Evolutionary conservation across 306 rosid genomes (phyloP).

Genomic region (Vigna unguiculata): DNA sequence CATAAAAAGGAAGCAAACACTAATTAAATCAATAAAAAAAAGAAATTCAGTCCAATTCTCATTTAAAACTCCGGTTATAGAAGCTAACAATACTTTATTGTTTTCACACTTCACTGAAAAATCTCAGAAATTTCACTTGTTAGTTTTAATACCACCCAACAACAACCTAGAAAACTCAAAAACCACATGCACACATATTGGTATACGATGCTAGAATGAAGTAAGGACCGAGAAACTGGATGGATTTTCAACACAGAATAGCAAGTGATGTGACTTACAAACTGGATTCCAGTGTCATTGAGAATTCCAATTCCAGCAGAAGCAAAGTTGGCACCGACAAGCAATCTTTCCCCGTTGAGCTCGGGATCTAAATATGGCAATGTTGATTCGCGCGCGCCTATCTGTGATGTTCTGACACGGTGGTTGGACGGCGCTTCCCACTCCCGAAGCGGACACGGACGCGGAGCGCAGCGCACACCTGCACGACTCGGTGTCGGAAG

Average conservation of each 20-base stretch:
- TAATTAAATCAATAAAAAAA: neutral
- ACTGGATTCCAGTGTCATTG: no score
- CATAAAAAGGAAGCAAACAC: no score
- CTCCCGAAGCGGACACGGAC: no score
- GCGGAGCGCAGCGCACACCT: no score
- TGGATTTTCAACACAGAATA: no score
- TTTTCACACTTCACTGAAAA: neutral
- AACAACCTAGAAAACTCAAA: neutral
- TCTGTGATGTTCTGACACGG: no score
- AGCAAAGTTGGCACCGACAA: conserved; percentile 92
- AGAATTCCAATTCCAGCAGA: conserved; percentile 94
- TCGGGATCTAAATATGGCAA: conserved; percentile 77
- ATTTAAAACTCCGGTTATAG: no score
- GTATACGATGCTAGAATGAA: conserved; percentile 16
- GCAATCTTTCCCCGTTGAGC: conserved; percentile 62
- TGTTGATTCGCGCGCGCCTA: conserved; percentile 59
- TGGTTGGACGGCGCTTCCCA: no score
- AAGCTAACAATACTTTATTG: neutral
- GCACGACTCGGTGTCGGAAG: no score
- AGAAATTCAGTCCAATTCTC: neutral
- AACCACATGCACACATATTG: neutral
- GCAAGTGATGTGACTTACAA: no score
- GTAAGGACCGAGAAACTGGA: no score
- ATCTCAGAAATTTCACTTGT: neutral
- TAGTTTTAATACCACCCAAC: neutral